Conservation (phyloP, 2,329 filamentous ascomycete genomes). For the Oidium heveae region DNA sequence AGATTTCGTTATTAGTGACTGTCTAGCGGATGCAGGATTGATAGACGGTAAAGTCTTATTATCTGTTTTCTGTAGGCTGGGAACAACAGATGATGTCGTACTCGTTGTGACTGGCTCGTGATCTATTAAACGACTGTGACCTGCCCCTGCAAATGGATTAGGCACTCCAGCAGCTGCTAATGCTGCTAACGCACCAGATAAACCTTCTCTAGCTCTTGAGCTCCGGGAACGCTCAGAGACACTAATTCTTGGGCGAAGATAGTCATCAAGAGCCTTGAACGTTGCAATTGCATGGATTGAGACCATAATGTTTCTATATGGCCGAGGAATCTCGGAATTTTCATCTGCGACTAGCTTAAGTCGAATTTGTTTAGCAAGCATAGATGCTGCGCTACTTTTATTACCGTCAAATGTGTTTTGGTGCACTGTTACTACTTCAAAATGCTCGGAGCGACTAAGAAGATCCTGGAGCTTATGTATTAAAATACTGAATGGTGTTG, state of each 20-base stretch:
- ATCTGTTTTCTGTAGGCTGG: constrained; percentile 16
- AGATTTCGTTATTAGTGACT: constrained; percentile 18
- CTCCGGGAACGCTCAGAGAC: constrained; percentile 48
- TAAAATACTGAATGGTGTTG: constrained; percentile 71
- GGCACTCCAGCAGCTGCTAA: constrained; percentile 49
- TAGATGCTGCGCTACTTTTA: constrained; percentile 73
- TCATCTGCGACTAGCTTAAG: constrained; percentile 76
- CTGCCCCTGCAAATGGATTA: constrained; percentile 16
- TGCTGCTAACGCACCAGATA: constrained; percentile 46
- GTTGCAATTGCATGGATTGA: constrained; percentile 96
- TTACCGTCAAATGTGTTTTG: constrained; percentile 79
- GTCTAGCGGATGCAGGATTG: constrained; percentile 18
- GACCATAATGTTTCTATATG: constrained; percentile 88
- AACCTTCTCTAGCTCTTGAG: constrained; percentile 30
- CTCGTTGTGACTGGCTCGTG: constrained; percentile 11
- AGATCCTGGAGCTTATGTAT: constrained; percentile 89
- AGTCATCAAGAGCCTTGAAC: constrained; percentile 91
- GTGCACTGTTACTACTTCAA: constrained; percentile 88
- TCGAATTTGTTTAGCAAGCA: constrained; percentile 88
- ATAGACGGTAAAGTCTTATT: constrained; percentile 20
- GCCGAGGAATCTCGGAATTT: constrained; percentile 64
- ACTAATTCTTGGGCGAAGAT: constrained; percentile 70
- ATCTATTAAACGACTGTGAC: constrained; percentile 11
- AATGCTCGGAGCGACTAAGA: constrained; percentile 88
- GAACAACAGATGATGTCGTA: constrained; percentile 16